Conservation (phyloP, 495 filamentous ascomycete species). For the Talaromyces ruber region DNA sequence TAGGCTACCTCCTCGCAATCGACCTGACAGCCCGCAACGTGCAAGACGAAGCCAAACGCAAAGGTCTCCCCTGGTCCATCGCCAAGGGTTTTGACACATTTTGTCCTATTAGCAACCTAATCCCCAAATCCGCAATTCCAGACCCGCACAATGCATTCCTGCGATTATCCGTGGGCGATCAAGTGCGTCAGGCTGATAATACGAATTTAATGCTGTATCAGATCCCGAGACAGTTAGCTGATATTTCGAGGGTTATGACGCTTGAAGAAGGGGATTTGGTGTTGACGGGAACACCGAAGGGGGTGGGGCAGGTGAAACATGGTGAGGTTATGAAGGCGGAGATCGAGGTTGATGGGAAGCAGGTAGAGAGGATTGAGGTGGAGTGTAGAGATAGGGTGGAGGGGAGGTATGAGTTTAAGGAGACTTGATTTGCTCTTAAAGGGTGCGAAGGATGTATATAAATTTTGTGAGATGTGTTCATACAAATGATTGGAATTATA, state of each 20-base stretch:
- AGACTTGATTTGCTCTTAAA: slow-evolving; percentile 24
- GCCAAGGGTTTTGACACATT: slow-evolving; percentile 98
- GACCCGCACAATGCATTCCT: slow-evolving; percentile 85
- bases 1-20: slow-evolving; percentile 76
- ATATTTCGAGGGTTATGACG: slow-evolving; percentile 92
- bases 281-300: slow-evolving; percentile 93
- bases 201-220: slow-evolving; percentile 87
- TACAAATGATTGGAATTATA: background rate
- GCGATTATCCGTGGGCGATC: slow-evolving; percentile 69
- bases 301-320: slow-evolving; percentile 74
- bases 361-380: slow-evolving; percentile 79
- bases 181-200: slow-evolving; percentile 69
- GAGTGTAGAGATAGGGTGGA: slow-evolving; percentile 59
- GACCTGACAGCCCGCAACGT: slow-evolving; percentile 93
- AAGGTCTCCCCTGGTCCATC: slow-evolving; percentile 93
- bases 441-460: background rate
- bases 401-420: slow-evolving; percentile 37
- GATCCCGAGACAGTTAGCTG: slow-evolving; percentile 77
- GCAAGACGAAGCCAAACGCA: slow-evolving; percentile 93
- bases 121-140: slow-evolving; percentile 66
- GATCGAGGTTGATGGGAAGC: slow-evolving; percentile 70
- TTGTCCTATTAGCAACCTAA: slow-evolving; percentile 70
- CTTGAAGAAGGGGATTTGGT: slow-evolving; percentile 87
- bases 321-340: slow-evolving; percentile 89
- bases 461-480: background rate